Evolutionary conservation across 2,329 filamentous ascomycete species (phyloP).

Genomic region (Trichoderma sp.): DNA sequence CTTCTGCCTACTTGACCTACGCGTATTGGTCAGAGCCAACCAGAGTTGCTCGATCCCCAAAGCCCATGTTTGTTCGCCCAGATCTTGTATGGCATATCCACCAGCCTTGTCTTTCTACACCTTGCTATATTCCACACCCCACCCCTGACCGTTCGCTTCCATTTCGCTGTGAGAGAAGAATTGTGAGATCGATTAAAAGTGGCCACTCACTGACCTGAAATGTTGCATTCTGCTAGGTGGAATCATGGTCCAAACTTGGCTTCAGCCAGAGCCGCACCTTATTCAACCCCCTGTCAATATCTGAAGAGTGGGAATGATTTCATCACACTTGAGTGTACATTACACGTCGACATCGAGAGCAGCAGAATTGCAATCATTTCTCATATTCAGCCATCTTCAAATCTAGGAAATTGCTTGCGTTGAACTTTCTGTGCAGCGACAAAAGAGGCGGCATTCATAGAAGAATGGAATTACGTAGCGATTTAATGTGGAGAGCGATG

Average conservation of each 20-base stretch:
- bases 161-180: not conserved
- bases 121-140: constrained; percentile 3
- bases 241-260: not conserved
- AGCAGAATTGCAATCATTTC: not conserved
- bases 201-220: not conserved
- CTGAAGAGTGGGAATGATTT: not conserved
- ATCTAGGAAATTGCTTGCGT: not conserved
- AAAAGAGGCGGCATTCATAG: not conserved
- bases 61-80: not conserved
- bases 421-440: not conserved
- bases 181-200: not conserved
- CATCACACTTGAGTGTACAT: not conserved
- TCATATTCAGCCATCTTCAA: not conserved
- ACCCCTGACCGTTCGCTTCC: not conserved
- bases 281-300: constrained; percentile 3
- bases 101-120: not conserved
- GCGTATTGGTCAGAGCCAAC: constrained; percentile 3
- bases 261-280: not conserved
- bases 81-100: constrained; percentile 18
- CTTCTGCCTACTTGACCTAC: not conserved
- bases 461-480: not conserved
- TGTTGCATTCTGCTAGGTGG: not conserved
- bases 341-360: not conserved
- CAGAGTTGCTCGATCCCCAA: constrained; percentile 17
- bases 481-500: constrained; percentile 3